Conservation (phyloP, 441 rosid genomes). For the Arabidopsis lyrata region DNA sequence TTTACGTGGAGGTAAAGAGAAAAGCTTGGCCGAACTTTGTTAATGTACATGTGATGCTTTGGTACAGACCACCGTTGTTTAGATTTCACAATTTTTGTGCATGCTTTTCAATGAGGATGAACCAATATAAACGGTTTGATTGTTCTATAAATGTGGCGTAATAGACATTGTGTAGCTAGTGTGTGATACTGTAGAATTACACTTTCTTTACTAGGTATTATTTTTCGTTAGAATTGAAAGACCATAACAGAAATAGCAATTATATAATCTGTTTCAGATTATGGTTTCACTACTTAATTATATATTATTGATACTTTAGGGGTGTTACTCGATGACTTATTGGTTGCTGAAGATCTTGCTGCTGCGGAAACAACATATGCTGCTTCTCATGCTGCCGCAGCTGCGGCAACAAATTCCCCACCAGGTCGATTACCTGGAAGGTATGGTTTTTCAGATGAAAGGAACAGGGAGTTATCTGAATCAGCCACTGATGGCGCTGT, state of each 20-base stretch:
- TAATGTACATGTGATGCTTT: slow-evolving; percentile 30
- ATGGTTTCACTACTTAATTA: slow-evolving; percentile 30
- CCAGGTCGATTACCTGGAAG: slow-evolving; percentile 71
- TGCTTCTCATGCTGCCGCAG: slow-evolving; percentile 96
- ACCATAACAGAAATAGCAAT: background rate
- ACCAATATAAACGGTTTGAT: slow-evolving; percentile 8
- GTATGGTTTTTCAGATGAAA: slow-evolving; percentile 85
- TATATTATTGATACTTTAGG: slow-evolving; percentile 56
- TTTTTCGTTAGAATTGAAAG: background rate
- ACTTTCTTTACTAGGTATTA: slow-evolving; percentile 11
- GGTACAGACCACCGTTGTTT: slow-evolving; percentile 25
- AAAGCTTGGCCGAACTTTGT: slow-evolving; percentile 20
- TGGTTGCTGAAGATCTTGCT: slow-evolving; percentile 96
- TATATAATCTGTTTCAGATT: slow-evolving; percentile 1
- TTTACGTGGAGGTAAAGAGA: slow-evolving; percentile 92
- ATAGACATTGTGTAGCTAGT: slow-evolving; percentile 2
- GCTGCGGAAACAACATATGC: slow-evolving; percentile 93
- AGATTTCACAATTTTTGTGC: slow-evolving; percentile 23
- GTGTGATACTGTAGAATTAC: slow-evolving; percentile 21
- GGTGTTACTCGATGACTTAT: slow-evolving; percentile 97
- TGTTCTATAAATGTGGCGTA: slow-evolving; percentile 10
- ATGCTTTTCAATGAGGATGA: slow-evolving; percentile 26
- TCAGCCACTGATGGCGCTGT: slow-evolving; percentile 86
- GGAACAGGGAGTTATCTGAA: slow-evolving; percentile 73
- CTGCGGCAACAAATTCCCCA: slow-evolving; percentile 71